A percentile compares a stretch with the other conserved stretches of the same genome.
These are phyloP conservation scores for Scutellaria galericulata DNA, from an alignment of 257 asterid species.

Conservation along the genomic window DNA sequence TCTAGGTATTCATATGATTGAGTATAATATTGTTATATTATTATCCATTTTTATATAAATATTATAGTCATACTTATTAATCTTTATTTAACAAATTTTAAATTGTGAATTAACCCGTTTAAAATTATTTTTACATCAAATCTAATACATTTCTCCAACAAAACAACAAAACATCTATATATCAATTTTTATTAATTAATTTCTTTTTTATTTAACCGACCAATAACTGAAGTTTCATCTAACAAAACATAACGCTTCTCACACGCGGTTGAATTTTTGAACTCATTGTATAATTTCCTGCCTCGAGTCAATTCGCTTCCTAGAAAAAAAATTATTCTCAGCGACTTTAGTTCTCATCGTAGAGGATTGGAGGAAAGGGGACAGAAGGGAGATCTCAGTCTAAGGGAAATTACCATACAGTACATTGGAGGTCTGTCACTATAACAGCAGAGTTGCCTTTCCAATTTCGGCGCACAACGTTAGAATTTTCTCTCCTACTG, in stretches of 20 bases:
- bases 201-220: background rate
- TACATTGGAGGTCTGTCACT: conserved; percentile 39
- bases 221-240: conserved; percentile 19
- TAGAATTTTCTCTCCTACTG: conserved; percentile 45
- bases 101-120: no score
- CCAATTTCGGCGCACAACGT: conserved; percentile 61
- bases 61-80: background rate
- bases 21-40: no score
- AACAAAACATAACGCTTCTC: conserved; percentile 27
- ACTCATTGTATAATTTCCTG: background rate
- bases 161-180: no score
- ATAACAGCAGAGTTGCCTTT: conserved; percentile 41
- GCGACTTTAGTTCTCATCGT: conserved; percentile 38
- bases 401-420: conserved; percentile 38
- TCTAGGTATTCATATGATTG: background rate
- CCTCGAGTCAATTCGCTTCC: background rate
- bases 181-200: no score
- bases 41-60: background rate
- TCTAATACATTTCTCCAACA: no score
- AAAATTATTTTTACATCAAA: no score
- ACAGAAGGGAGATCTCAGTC: conserved; percentile 26
- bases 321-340: no score
- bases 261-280: conserved; percentile 26
- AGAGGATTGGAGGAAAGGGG: conserved; percentile 11
- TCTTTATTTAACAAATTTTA: no score